Evolutionary conservation across 306 rosid genomes (phyloP), one percentile per base, ranked within the genome.

Genomic region (Ochetophila trinervis): DNA sequence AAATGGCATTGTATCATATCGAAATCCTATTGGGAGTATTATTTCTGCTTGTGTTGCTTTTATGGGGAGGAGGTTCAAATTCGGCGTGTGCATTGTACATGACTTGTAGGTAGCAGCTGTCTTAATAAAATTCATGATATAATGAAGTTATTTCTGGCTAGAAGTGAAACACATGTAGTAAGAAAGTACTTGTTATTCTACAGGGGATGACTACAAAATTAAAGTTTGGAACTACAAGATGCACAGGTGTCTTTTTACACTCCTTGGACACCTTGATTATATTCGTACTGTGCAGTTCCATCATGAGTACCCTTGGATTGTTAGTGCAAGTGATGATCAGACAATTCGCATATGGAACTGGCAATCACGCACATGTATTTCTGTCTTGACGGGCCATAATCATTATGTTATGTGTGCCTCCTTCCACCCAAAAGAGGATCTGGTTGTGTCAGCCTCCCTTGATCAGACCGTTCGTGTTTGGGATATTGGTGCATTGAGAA

Each of bases 201-300:
- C 90, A 92, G 98, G 98, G 82, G 98, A 92, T 72, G 98, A 92
- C 75, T 92, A 92, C 88, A 92, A 92, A 83, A 92, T 92, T 77
- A 92, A 92, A 70, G 98, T 92, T 57, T 92, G 98, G 98, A 92
- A 92, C 89, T 92, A 92, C 81, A 92, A 92, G 91, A 76, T 87
- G 83, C 98, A 92, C 48, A 81, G 96, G 74, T 92, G 96, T 75
- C 83, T 92, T 67, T 92, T 92, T 80, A 89, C 98, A 51, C 96
- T 92, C 67, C 84, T 92, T 42, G 98, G 98, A 60, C 98, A 92
- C 79, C 98, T 92, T 66, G 98, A 92, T 80, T 89, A 92, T 68
- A 92, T 92, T 17, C 98, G 98, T 21, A 92, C 98, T 0, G 96
- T 92, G 70, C 98, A 92, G 76, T 92, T 91, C 85, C 98, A 92